These are phyloP conservation scores for Diplotaxis tenuifolia DNA, from an alignment of 345 rosid species.

Conservation along the genomic window DNA sequence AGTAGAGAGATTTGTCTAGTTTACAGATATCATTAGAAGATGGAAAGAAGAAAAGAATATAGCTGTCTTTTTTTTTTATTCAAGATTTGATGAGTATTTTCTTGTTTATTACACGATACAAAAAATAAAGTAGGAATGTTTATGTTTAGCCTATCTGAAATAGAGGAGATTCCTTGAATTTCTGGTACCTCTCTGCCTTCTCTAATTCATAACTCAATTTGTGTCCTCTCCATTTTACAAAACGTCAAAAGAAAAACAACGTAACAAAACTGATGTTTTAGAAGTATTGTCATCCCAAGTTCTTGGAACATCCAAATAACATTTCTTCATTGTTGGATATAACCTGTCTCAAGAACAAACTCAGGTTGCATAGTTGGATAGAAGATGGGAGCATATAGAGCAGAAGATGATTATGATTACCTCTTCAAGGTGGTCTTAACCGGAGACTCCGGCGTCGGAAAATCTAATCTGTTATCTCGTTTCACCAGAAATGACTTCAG, in stretches of 20 bases:
- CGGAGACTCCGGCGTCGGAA: slow-evolving; percentile 91
- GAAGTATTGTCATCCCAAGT: slow-evolving; percentile 16
- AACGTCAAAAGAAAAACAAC: slow-evolving; percentile 18
- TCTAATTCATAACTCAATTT: slow-evolving; percentile 15
- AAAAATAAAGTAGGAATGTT: not conserved
- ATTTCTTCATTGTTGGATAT: not conserved
- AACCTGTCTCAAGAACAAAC: not conserved
- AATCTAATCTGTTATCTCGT: slow-evolving; percentile 81
- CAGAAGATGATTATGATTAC: slow-evolving; percentile 75
- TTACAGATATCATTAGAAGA: not conserved
- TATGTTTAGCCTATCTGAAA: not conserved
- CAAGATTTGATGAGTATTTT: not conserved
- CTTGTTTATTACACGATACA: not conserved
- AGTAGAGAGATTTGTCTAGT: slow-evolving; percentile 11
- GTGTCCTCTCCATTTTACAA: slow-evolving; percentile 22
- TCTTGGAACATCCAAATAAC: slow-evolving; percentile 21
- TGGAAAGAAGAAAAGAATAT: not conserved
- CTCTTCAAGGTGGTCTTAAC: slow-evolving; percentile 82
- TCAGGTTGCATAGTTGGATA: not conserved
- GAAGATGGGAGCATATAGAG: slow-evolving; percentile 57
- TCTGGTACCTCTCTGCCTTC: slow-evolving; percentile 33
- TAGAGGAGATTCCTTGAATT: slow-evolving; percentile 30
- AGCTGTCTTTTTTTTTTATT: not conserved
- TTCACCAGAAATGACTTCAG: slow-evolving; percentile 86
- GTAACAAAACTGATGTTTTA: slow-evolving; percentile 4